Evolutionary conservation across 2,329 filamentous ascomycete species (phyloP).

Genomic region (Ophiostoma montium): DNA sequence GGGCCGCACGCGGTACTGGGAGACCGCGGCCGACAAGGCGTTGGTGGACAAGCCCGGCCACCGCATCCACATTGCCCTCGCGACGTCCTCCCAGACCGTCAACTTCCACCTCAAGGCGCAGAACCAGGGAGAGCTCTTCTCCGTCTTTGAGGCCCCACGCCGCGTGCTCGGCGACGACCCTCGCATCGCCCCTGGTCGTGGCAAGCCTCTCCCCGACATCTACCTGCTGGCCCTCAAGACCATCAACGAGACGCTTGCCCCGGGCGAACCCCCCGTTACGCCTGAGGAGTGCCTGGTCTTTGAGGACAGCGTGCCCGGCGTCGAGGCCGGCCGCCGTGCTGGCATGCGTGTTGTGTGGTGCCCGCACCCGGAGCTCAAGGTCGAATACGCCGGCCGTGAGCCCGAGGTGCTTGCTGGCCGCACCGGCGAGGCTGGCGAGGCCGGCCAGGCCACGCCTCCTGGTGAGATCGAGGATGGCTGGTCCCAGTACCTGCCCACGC

Average conservation of each 20-base stretch:
- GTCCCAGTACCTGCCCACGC: conserved; percentile 37
- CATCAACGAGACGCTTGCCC: conserved; percentile 60
- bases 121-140: conserved; percentile 44
- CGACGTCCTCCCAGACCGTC: conserved; percentile 57
- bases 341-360: conserved; percentile 94
- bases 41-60: no score
- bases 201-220: conserved; percentile 91
- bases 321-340: conserved; percentile 78
- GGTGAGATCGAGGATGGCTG: conserved; percentile 47
- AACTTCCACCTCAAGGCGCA: conserved; percentile 69
- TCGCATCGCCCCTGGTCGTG: conserved; percentile 63
- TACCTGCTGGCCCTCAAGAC: conserved; percentile 74
- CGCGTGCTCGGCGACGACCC: conserved; percentile 75
- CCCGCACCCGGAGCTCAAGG: conserved; percentile 65
- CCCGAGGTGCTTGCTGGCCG: conserved; percentile 69
- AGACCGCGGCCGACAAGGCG: conserved; percentile 13
- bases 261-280: conserved; percentile 48
- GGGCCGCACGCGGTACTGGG: conserved; percentile 36
- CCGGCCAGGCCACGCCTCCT: conserved; percentile 37
- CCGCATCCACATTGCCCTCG: conserved; percentile 66
- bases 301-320: conserved; percentile 86
- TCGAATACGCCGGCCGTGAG: conserved; percentile 65
- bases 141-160: conserved; percentile 53
- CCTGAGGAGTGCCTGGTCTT: conserved; percentile 92
- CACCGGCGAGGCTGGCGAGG: conserved; percentile 50